Conservation (phyloP, 208 protist genomes). For the Phytomonas sp. region DNA sequence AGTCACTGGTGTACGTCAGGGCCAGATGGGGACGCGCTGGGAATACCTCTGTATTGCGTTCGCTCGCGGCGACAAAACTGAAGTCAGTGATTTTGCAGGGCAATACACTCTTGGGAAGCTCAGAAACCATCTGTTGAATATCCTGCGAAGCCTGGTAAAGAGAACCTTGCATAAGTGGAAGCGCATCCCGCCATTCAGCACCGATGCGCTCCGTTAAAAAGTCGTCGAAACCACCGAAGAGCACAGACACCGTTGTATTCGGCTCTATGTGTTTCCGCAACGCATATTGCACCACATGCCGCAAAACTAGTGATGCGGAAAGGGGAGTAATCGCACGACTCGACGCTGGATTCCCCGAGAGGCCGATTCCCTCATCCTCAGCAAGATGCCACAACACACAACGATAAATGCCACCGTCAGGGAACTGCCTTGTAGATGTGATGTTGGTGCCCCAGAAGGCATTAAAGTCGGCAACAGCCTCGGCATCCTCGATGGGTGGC, state of each 20-base stretch:
- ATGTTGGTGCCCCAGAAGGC: conserved; percentile 62
- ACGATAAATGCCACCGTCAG: conserved; percentile 77
- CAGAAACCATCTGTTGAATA: conserved; percentile 56
- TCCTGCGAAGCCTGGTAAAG: conserved; percentile 49
- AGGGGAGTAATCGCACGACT: conserved; percentile 44
- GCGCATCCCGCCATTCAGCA: conserved; percentile 65
- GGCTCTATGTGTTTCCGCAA: conserved; percentile 37
- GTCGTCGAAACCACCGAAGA: conserved; percentile 57
- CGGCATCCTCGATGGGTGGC: conserved; percentile 59
- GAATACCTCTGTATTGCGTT: conserved; percentile 67
- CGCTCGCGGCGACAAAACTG: conserved; percentile 60
- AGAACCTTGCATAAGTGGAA: conserved; percentile 40
- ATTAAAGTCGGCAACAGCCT: conserved; percentile 62
- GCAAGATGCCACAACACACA: conserved; percentile 73
- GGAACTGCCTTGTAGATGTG: conserved; percentile 79
- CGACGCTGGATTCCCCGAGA: background rate
- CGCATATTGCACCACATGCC: conserved; percentile 49
- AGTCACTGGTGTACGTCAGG: conserved; percentile 57
- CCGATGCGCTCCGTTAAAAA: conserved; percentile 60
- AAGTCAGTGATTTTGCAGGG: conserved; percentile 71
- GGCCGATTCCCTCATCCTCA: conserved; percentile 24
- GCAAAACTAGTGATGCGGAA: conserved; percentile 44
- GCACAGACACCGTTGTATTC: conserved; percentile 24
- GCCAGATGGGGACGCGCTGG: conserved; percentile 69
- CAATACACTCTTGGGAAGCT: conserved; percentile 43